Conservation (phyloP, 208 protist species). For the Tetramitus jugosus region DNA sequence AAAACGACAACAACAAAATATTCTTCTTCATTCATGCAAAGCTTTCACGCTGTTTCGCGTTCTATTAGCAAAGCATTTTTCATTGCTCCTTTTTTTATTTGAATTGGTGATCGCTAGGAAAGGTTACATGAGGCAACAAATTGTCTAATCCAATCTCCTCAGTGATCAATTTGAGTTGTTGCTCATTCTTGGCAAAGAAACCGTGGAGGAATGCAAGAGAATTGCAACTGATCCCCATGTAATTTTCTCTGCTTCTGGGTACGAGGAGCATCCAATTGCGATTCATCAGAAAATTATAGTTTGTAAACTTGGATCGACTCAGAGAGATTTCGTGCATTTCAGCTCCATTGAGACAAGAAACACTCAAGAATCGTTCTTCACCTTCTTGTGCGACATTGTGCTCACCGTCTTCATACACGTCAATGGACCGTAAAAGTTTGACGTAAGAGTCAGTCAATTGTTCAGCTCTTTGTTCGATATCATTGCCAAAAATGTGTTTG, state of each 20-base stretch:
- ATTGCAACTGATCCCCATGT: conserved; percentile 3
- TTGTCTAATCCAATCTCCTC: not conserved
- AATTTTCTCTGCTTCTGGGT: conserved; percentile 18
- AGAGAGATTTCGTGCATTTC: not conserved
- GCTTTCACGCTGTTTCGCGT: no score
- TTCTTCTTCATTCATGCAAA: no score
- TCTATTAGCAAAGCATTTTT: no score
- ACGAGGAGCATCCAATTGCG: not conserved
- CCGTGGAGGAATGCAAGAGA: not conserved
- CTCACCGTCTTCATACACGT: not conserved
- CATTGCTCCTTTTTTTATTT: no score
- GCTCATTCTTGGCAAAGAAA: not conserved
- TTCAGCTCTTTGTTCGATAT: not conserved
- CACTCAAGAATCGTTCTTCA: no score
- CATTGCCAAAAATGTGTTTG: no score
- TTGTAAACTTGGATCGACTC: not conserved
- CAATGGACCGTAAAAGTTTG: not conserved
- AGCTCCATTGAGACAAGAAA: no score
- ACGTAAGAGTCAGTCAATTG: not conserved
- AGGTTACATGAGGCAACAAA: no score
- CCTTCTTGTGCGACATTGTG: no score
- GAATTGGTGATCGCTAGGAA: no score
- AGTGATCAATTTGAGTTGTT: not conserved
- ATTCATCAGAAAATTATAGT: not conserved
- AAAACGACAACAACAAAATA: no score